Evolutionary conservation across 1,139 yeast species (phyloP).

Genomic region (Suhomyces chickasaworum): DNA sequence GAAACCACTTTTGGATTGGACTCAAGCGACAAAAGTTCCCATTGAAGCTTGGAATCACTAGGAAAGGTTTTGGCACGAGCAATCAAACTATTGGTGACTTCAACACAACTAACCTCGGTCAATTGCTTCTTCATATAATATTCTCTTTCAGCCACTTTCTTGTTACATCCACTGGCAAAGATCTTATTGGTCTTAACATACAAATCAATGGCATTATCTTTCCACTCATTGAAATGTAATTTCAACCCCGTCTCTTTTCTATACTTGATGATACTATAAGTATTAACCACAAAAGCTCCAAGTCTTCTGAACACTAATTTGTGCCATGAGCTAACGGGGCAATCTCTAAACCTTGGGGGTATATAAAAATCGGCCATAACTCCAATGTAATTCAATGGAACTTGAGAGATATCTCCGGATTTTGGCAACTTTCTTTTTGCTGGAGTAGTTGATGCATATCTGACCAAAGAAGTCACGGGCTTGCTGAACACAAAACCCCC

Average conservation of each 20-base stretch:
- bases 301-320: slow-evolving; percentile 44
- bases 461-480: slow-evolving; percentile 6
- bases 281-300: slow-evolving; percentile 59
- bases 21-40: slow-evolving; percentile 77
- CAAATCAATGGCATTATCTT: slow-evolving; percentile 67
- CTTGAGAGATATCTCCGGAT: slow-evolving; percentile 36
- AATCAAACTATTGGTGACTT: slow-evolving; percentile 38
- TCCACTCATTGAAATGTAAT: slow-evolving; percentile 71
- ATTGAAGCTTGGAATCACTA: slow-evolving; percentile 56
- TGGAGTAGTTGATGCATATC: slow-evolving; percentile 13
- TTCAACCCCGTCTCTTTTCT: slow-evolving; percentile 63
- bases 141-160: slow-evolving; percentile 37
- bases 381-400: slow-evolving; percentile 44
- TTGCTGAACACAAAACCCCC: background rate
- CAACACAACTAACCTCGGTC: slow-evolving; percentile 59
- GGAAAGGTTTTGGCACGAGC: slow-evolving; percentile 60
- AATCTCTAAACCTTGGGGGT: slow-evolving; percentile 37
- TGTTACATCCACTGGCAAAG: slow-evolving; percentile 56
- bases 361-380: slow-evolving; percentile 49
- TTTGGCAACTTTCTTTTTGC: slow-evolving; percentile 23
- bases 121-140: slow-evolving; percentile 42
- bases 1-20: slow-evolving; percentile 71
- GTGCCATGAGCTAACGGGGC: slow-evolving; percentile 44
- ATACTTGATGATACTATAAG: slow-evolving; percentile 63
- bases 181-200: slow-evolving; percentile 68